Percentiles rank a stretch among this genome's conserved stretches.
These are phyloP conservation scores for Talaromyces proteolyticus DNA, from an alignment of 495 filamentous ascomycete species.

Conservation along the genomic window DNA sequence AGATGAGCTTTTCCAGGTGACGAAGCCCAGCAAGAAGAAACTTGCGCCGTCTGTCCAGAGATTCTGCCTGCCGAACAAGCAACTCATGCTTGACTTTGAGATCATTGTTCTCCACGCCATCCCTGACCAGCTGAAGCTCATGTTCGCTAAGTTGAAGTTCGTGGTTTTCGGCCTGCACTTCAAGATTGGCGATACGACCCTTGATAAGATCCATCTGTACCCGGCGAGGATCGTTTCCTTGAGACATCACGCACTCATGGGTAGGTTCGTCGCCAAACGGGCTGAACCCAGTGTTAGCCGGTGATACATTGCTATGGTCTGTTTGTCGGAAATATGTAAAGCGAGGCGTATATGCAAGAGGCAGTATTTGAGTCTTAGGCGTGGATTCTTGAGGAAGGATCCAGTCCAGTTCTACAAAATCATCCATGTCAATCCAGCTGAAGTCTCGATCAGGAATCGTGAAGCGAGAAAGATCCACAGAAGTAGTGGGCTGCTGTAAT, in stretches of 20 bases:
- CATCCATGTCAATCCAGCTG: conserved; percentile 98
- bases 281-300: conserved; percentile 68
- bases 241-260: conserved; percentile 91
- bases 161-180: conserved; percentile 70
- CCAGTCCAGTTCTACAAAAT: conserved; percentile 97
- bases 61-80: conserved; percentile 62
- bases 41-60: conserved; percentile 64
- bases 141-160: conserved; percentile 58
- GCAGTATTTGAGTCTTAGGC: conserved; percentile 88
- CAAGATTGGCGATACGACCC: conserved; percentile 69
- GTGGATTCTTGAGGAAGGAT: conserved; percentile 85
- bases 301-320: conserved; percentile 69
- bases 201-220: conserved; percentile 85
- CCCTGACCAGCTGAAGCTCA: conserved; percentile 53
- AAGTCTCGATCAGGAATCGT: conserved; percentile 91
- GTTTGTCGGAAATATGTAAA: conserved; percentile 98
- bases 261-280: conserved; percentile 88
- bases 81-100: conserved; percentile 57
- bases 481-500: conserved; percentile 45
- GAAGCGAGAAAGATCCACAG: conserved; percentile 78
- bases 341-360: conserved; percentile 83
- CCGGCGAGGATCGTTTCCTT: conserved; percentile 83
- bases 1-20: conserved; percentile 55
- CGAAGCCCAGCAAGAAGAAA: conserved; percentile 73
- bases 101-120: conserved; percentile 45